phyloP scores from a whole-genome alignment of 2,329 filamentous ascomycete genomes.

The Venturia aucupariae region DNA sequence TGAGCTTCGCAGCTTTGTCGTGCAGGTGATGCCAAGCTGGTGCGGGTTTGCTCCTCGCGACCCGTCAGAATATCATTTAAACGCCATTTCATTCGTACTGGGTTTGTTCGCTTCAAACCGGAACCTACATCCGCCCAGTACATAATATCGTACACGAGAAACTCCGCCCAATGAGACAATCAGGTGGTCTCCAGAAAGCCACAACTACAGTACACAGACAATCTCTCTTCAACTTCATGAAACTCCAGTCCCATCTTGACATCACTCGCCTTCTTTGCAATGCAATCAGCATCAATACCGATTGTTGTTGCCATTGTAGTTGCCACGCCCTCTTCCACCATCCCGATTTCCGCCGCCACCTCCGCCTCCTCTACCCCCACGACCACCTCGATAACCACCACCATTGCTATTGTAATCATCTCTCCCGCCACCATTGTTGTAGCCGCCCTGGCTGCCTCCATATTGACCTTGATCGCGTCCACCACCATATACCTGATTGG shows the following conservation, averaged over 20 bases:
- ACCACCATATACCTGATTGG: background rate
- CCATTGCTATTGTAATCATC: slow-evolving; percentile 22
- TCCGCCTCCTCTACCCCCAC: slow-evolving; percentile 22
- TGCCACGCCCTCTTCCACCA: slow-evolving; percentile 16
- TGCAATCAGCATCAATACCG: background rate
- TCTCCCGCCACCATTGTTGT: slow-evolving; percentile 17
- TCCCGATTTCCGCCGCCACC: slow-evolving; percentile 22
- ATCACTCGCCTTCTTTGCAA: background rate
- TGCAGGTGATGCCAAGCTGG: no score
- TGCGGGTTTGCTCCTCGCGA: no score
- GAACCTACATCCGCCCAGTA: background rate
- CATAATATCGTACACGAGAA: background rate
- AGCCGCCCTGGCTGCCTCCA: slow-evolving; percentile 18
- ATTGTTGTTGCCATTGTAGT: slow-evolving; percentile 2
- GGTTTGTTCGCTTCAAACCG: background rate
- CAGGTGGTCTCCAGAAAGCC: no score
- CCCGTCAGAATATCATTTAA: no score
- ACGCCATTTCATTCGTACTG: no score
- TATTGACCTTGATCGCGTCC: slow-evolving; percentile 19
- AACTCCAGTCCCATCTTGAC: no score
- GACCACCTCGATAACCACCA: slow-evolving; percentile 17
- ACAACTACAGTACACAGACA: no score
- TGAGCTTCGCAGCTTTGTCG: no score
- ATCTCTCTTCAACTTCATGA: no score
- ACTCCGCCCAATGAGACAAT: background rate